phyloP scores from a whole-genome alignment of 257 asterid species.

The Solanum peruvianum region DNA sequence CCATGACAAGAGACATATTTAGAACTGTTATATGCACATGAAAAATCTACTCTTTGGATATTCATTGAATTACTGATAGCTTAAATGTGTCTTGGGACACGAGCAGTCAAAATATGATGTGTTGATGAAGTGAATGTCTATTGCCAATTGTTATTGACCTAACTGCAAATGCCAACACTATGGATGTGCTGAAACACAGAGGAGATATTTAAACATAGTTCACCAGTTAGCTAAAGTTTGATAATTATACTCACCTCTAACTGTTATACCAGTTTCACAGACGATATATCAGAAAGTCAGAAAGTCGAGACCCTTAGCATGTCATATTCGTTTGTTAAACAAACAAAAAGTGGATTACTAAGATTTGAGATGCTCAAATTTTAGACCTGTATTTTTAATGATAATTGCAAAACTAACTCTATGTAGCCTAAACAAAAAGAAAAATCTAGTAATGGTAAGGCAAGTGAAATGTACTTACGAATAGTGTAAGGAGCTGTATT shows the following conservation, averaged over 20 bases:
- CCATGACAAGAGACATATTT: not conserved
- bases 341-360: not conserved
- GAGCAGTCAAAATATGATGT: not conserved
- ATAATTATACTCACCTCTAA: not conserved
- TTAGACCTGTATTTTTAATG: not conserved
- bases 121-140: not conserved
- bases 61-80: not conserved
- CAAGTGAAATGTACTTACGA: conserved; percentile 42
- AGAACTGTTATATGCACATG: not conserved
- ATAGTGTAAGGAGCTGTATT: conserved; percentile 78
- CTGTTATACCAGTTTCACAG: not conserved
- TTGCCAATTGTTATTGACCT: not conserved
- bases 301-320: not conserved
- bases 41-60: not conserved
- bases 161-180: not conserved
- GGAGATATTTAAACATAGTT: not conserved
- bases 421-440: not conserved
- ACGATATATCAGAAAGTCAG: not conserved
- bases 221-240: not conserved
- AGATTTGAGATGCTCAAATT: not conserved
- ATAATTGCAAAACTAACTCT: not conserved
- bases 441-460: not conserved
- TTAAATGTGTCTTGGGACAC: not conserved
- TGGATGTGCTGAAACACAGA: not conserved
- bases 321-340: not conserved